Percentiles rank a stretch among this genome's conserved stretches.
phyloP scores from a whole-genome alignment of 2,329 filamentous ascomycete genomes.

The Fusarium floridanum region DNA sequence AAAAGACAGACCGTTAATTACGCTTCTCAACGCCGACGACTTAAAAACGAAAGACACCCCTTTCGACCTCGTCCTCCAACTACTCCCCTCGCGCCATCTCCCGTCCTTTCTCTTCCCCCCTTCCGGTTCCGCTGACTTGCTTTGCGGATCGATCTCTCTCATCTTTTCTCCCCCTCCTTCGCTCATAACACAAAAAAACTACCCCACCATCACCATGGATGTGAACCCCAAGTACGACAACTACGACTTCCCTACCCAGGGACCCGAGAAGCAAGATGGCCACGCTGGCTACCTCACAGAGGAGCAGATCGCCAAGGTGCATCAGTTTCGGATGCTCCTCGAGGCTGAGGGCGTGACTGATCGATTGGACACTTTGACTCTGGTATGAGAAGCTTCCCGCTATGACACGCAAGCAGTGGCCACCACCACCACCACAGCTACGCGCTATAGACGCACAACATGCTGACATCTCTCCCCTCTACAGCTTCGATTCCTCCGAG shows the following conservation, averaged over 20 bases:
- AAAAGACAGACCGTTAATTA: conserved; percentile 47
- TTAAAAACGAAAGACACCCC: conserved; percentile 35
- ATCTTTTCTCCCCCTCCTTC: conserved; percentile 21
- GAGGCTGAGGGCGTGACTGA: conserved; percentile 87
- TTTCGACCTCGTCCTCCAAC: conserved; percentile 21
- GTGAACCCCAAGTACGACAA: conserved; percentile 92
- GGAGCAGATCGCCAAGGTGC: conserved; percentile 89
- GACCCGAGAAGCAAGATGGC: conserved; percentile 77
- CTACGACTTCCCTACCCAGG: conserved; percentile 90
- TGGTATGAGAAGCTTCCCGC: conserved; percentile 70
- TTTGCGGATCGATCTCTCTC: conserved; percentile 18
- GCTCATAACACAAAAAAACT: conserved; percentile 9
- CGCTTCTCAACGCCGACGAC: conserved; percentile 42
- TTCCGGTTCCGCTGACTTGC: conserved; percentile 12
- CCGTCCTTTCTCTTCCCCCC: background rate
- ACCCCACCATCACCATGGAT: conserved; percentile 60
- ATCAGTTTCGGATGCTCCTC: conserved; percentile 86
- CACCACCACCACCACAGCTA: background rate
- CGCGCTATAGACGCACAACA: conserved; percentile 4
- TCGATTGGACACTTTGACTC: conserved; percentile 89
- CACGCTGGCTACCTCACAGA: conserved; percentile 90
- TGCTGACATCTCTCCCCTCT: conserved; percentile 28
- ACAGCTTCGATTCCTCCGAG: conserved; percentile 89
- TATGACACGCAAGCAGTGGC: conserved; percentile 14
- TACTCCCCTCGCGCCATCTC: conserved; percentile 21